Conservation (phyloP, 2,329 filamentous ascomycete genomes). For the Pestalotiopsis sp. region DNA sequence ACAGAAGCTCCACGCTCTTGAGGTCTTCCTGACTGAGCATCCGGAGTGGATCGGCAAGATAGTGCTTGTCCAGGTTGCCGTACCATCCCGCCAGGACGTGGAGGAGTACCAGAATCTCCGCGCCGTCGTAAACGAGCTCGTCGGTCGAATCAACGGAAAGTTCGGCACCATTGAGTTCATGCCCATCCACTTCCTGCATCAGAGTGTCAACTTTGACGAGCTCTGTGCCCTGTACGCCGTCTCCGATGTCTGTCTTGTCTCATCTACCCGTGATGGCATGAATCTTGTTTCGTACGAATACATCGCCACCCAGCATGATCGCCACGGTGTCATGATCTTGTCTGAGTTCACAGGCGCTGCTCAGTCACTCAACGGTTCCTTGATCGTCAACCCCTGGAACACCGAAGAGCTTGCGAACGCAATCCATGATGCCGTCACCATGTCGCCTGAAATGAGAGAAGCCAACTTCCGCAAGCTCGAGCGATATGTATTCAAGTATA, state of each 20-base stretch:
- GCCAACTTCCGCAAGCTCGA: slow-evolving; percentile 89
- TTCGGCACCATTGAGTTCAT: slow-evolving; percentile 98
- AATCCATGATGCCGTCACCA: slow-evolving; percentile 94
- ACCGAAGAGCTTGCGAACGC: slow-evolving; percentile 92
- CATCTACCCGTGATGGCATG: slow-evolving; percentile 97
- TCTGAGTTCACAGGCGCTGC: slow-evolving; percentile 97
- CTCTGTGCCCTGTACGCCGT: slow-evolving; percentile 91
- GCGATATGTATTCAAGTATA: slow-evolving; percentile 97
- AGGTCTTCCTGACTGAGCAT: slow-evolving; percentile 95
- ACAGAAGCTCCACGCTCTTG: slow-evolving; percentile 93
- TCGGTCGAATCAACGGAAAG: slow-evolving; percentile 94
- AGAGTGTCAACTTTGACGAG: slow-evolving; percentile 92
- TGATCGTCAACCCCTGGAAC: slow-evolving; percentile 98
- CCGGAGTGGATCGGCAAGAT: slow-evolving; percentile 98
- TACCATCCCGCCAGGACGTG: slow-evolving; percentile 91
- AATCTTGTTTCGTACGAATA: slow-evolving; percentile 98
- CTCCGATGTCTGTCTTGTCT: slow-evolving; percentile 89
- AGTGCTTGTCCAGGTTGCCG: slow-evolving; percentile 91
- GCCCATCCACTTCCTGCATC: slow-evolving; percentile 98
- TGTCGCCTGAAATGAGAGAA: slow-evolving; percentile 84
- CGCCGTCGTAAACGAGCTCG: slow-evolving; percentile 93
- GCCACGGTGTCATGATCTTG: slow-evolving; percentile 90
- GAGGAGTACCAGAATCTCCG: slow-evolving; percentile 97
- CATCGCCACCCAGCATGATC: slow-evolving; percentile 87
- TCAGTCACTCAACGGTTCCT: slow-evolving; percentile 87